Evolutionary conservation across 176 grass and related monocot genomes (phyloP), one percentile per base, ranked within the genome.

Genomic region (Cenchrus purpureus): DNA sequence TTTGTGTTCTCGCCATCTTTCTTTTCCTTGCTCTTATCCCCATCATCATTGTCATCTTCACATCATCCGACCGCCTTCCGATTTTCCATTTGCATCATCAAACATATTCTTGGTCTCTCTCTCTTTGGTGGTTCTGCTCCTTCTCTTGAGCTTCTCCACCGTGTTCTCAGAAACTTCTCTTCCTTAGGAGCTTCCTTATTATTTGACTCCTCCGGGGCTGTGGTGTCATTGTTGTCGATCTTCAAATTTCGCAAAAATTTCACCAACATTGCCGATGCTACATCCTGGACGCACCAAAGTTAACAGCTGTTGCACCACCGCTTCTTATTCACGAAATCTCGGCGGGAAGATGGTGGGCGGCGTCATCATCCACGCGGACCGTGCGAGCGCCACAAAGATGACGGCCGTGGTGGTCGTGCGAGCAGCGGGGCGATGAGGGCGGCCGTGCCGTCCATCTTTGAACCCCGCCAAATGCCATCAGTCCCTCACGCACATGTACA

Each of bases 341-440:
- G 77, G n/a, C n/a, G 97, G 92, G 66, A 92, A 90, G 42, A 94
- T 74, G 11, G 82, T 88, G 79, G 97, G 91, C 50, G 97, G 97
- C 0, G 94, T 94, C 91, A 99, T 99, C 74, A 94, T 94, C 97
- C 97, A 99, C 29, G 89, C 92, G 28, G 9, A 95, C 88, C 13
- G 97, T 68, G 73, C 94, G 44, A 99, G 94, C 61, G 89, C 90
- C 56, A 99, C 85, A 29, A 99, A 97, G 16, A 92, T 79, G 53
- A 89, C 70, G 59, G 97, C 84, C 11, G 90, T 89, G 56, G 91
- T 91, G 17, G 93, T 94, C 45, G 97, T 92, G 79, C 94, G 69
- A 93, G 80, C 0, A 94, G 87, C 0, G 91, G 20, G 89, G 89
- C 3, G 90, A 79, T 0, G 90, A 89, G 7, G 91, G 76, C 5